These are phyloP conservation scores for Polytrichum commune DNA, from an alignment of 225 moss, liverwort and hornwort genomes.

Conservation along the genomic window DNA sequence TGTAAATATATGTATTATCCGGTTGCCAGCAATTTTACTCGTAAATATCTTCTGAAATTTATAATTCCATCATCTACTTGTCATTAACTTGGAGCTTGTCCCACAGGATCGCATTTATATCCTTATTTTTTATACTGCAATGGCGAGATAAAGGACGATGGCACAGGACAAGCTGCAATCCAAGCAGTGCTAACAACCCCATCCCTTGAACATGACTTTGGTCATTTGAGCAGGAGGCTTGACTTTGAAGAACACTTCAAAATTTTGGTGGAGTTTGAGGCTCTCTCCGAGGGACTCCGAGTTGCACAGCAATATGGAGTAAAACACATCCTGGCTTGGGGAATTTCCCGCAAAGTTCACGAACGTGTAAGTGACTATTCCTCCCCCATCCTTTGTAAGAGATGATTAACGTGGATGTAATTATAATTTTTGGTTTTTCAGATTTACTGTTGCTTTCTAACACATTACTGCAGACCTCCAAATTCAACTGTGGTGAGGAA, in stretches of 20 bases:
- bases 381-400: not conserved
- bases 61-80: too few relatives aligned
- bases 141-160: not conserved
- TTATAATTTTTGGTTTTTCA: too few relatives aligned
- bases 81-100: not conserved
- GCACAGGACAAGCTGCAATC: not conserved
- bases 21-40: too few relatives aligned
- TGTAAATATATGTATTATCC: too few relatives aligned
- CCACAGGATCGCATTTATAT: conserved; percentile 4
- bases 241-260: not conserved
- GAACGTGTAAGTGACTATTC: not conserved
- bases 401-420: too few relatives aligned
- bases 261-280: not conserved
- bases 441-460: too few relatives aligned
- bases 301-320: conserved; percentile 1
- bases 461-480: too few relatives aligned
- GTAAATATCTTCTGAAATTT: too few relatives aligned
- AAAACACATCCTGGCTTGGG: conserved; percentile 5
- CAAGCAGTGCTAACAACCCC: conserved; percentile 5
- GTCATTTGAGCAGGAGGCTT: conserved; percentile 1
- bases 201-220: conserved; percentile 4
- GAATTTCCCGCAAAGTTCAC: not conserved
- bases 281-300: not conserved
- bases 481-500: too few relatives aligned
- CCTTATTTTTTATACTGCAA: conserved; percentile 2